Percentiles rank a stretch among this genome's conserved stretches.
Conservation (phyloP, 106 monocot genomes). For the Dendrobium officinale region DNA sequence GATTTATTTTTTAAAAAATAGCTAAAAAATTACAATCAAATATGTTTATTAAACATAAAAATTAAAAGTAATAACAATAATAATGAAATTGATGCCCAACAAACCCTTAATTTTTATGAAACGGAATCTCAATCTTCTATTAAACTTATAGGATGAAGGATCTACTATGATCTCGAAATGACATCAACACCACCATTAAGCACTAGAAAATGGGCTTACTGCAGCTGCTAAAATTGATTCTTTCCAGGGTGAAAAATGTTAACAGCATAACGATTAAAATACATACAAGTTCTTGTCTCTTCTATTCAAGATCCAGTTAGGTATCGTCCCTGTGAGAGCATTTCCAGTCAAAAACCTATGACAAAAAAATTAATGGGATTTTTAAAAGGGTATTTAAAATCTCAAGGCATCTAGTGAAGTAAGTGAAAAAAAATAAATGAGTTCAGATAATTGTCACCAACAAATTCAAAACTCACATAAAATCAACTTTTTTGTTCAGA, state of each 20-base stretch:
- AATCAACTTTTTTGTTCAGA: slow-evolving; percentile 31
- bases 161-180: neutral
- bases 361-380: neutral
- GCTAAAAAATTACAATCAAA: too few relatives aligned
- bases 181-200: neutral
- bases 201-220: neutral
- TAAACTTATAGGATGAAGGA: too few relatives aligned
- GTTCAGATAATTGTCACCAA: neutral
- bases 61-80: too few relatives aligned
- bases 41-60: too few relatives aligned
- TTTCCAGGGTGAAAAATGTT: neutral
- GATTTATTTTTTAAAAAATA: too few relatives aligned
- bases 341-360: slow-evolving; percentile 69
- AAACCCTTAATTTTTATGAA: too few relatives aligned
- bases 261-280: neutral
- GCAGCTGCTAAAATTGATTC: neutral
- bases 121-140: too few relatives aligned
- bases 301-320: slow-evolving; percentile 41
- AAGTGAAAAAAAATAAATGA: neutral
- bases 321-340: slow-evolving; percentile 52
- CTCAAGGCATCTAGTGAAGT: neutral
- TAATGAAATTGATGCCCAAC: too few relatives aligned
- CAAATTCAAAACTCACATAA: slow-evolving; percentile 38
- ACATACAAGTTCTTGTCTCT: slow-evolving; percentile 59
- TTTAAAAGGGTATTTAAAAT: neutral